These are phyloP conservation scores for Lineolata rhizophorae DNA, from an alignment of 495 filamentous ascomycete genomes.

Conservation along the genomic window DNA sequence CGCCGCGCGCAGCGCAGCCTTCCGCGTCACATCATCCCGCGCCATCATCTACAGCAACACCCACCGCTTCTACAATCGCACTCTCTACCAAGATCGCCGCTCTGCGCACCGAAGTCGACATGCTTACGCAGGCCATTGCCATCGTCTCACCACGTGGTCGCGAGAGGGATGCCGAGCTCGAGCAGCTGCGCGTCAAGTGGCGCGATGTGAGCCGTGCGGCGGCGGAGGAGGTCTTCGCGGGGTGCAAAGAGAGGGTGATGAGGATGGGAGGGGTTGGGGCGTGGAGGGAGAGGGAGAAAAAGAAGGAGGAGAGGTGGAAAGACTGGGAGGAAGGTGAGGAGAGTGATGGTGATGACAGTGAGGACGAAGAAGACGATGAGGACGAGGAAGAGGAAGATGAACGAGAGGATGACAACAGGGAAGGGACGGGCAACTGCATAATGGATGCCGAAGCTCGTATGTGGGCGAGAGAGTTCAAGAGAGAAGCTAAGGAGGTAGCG, in stretches of 20 bases:
- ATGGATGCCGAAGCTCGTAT: too few species aligned
- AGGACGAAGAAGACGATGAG: conserved; percentile 6
- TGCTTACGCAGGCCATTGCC: conserved; percentile 25
- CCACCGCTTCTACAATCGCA: not conserved
- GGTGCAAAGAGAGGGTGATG: conserved; percentile 23
- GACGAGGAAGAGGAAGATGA: conserved; percentile 7
- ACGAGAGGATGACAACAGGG: conserved; percentile 3
- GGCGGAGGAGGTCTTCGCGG: conserved; percentile 26
- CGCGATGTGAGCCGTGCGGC: conserved; percentile 20
- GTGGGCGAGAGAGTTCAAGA: too few species aligned
- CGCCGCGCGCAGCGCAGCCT: too few species aligned
- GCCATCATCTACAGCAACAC: not conserved
- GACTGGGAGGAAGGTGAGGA: conserved; percentile 15
- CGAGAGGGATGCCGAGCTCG: conserved; percentile 25
- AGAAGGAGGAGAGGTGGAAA: conserved; percentile 17
- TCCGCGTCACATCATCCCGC: too few species aligned
- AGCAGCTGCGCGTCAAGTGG: conserved; percentile 24
- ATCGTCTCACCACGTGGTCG: too few species aligned
- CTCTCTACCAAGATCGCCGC: conserved; percentile 1
- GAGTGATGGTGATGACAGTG: conserved; percentile 8
- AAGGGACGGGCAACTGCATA: conserved; percentile 3
- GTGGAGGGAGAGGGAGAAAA: conserved; percentile 27
- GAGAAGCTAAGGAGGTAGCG: too few species aligned
- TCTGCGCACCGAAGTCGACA: conserved; percentile 21
- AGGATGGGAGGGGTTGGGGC: conserved; percentile 35